Base-by-base conservation (phyloP, 345 rosid species). In the Eucalyptus curtisii region DNA sequence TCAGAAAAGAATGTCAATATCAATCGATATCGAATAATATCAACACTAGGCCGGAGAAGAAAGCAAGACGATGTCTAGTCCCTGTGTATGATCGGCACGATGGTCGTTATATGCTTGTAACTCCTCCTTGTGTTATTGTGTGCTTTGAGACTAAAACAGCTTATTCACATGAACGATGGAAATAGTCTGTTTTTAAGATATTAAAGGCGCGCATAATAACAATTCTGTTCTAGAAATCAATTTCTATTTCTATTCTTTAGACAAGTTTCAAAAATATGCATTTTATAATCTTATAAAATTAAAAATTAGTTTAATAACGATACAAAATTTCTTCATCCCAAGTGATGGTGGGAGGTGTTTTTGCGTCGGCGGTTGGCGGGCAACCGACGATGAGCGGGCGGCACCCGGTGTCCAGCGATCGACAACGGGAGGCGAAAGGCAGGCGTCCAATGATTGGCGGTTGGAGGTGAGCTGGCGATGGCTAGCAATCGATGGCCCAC, bases 321-420 rank as follows among this genome's bases (percentile, higher is more conserved):
- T 16, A 50, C 8, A 50, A 50, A 50, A 16, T 50, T 50, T 50
- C 8, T 50, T 50, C 53, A 4, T 16, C 8, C 1, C 2, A 50
- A 50, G 53, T 50, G 8, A 50, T 16, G 2, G 22, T 50, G 22
- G 0, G 22, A 6, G 53, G 22, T 1, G 8, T 50, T 50, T 50
- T 6, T 16, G 53, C 4, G 0, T 50, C 1, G 0, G 0, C 0
- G 0, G 1, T 0, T 50, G 22, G 22, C 0, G 8, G 0, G 22
- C 20, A 50, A 50, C 0, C 3, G 1, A 49, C 0, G 1, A 19
- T 49, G 19, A 2, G 7, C 7, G 3, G 7, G 19, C 1, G 0
- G 0, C 1, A 0, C 2, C 52, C 17, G 4, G 1, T 49, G 49
- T 48, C 7, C 7, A 1, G 6, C 3, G 0, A 49, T 49, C 1